Base-by-base conservation (phyloP, 108 stramenopile genomes). In the Skeletonema potamos region DNA sequence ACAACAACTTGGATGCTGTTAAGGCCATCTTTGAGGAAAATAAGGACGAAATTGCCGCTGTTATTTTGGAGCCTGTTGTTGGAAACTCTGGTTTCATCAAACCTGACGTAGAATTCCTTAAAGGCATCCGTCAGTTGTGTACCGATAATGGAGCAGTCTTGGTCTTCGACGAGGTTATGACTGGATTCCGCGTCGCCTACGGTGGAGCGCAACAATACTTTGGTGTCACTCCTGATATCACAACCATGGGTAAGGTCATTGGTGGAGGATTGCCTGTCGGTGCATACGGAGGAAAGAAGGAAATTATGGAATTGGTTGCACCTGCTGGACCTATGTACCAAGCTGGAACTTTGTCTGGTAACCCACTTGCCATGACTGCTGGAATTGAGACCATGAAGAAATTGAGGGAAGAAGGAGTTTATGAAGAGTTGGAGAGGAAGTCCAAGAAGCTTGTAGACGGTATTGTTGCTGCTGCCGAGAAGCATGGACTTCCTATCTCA, bases 161-260 rank as follows among this genome's bases (percentile, higher is more conserved):
- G 51, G 97, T 97, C 65, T 98, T 98, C 74, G 98, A 98, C 82
- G 98, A 98, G 85, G 98, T 98, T 70, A 98, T 98, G 98, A 98
- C 98, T 62, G 98, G 98, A 69, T 98, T 98, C 95, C 97, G 98
- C 73, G 92, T 98, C 37, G 57, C 97, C 30, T 98, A 96, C 76
- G 98, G 98, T 41, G 96, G 98, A 55, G 98, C 96, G 6, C 97
- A 98, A 81, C 70, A 91, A 78, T 97, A 97, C 79, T 98, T 97
- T 71, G 96, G 98, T 44, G 85, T 98, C 59, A 96, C 94, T 30
- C 98, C 98, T 13, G 98, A 98, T 92, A 86, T 98, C 37, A 98
- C 98, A 57, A 98, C 98, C 68, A 95, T 98, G 97, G 98, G 98
- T 66, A 98, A 98, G 86, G 98, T 98, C 24, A 98, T 98, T 77